Evolutionary conservation across 805 yeast genomes (phyloP).

Genomic region (Pichia cabralensis): DNA sequence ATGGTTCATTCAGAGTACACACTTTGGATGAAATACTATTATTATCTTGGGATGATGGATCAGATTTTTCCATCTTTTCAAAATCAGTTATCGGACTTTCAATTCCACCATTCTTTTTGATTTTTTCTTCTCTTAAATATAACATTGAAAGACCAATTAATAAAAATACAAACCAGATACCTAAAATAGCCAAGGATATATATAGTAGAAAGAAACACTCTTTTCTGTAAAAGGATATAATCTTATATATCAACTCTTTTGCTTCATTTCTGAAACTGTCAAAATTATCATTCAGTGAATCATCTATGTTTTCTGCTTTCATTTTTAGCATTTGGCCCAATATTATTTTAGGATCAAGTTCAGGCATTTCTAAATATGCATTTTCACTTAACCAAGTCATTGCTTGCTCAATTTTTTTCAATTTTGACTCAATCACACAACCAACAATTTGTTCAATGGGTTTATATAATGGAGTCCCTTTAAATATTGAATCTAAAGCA

Average conservation of each 20-base stretch:
- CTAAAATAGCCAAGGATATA: constrained; percentile 35
- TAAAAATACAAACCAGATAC: constrained; percentile 39
- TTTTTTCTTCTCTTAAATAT: constrained; percentile 6
- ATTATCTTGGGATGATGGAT: too few species aligned
- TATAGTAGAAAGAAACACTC: constrained; percentile 36
- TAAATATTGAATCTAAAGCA: constrained; percentile 51
- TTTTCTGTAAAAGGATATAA: constrained; percentile 26
- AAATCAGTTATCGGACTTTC: not conserved
- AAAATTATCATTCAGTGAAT: constrained; percentile 6
- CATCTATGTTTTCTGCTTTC: constrained; percentile 5
- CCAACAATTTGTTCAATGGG: constrained; percentile 62
- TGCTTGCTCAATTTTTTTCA: constrained; percentile 57
- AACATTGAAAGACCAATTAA: constrained; percentile 13
- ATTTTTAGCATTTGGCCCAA: constrained; percentile 6
- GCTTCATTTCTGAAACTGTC: constrained; percentile 19
- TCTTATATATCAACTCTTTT: constrained; percentile 15
- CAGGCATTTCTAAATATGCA: constrained; percentile 50
- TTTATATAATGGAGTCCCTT: constrained; percentile 51
- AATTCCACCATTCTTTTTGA: not conserved
- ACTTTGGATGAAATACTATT: too few species aligned
- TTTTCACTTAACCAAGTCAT: constrained; percentile 68
- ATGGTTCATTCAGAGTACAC: too few species aligned
- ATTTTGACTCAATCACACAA: constrained; percentile 71
- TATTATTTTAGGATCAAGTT: constrained; percentile 21
- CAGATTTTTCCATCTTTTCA: not conserved